These are phyloP conservation scores for Teratosphaeria viscida DNA, from an alignment of 2,329 filamentous ascomycete species.

Conservation along the genomic window DNA sequence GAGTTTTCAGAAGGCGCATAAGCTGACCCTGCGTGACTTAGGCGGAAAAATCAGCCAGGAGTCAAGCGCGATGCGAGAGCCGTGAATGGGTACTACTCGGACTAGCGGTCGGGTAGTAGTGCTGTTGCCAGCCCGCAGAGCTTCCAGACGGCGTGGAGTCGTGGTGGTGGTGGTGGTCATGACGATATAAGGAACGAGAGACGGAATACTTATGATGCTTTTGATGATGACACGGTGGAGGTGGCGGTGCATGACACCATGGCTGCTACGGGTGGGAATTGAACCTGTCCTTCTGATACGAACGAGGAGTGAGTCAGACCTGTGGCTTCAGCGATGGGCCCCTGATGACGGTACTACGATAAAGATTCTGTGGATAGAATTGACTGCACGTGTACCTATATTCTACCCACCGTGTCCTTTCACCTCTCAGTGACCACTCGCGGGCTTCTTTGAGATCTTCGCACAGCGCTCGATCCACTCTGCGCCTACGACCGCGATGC, in stretches of 20 bases:
- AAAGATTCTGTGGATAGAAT: not conserved
- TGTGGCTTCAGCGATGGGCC: too few species aligned
- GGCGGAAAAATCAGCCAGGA: not conserved
- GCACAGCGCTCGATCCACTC: conserved; percentile 44
- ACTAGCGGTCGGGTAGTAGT: conserved; percentile 1
- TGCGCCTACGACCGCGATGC: conserved; percentile 33
- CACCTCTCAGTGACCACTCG: conserved; percentile 33
- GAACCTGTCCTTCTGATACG: not conserved
- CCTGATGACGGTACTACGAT: not conserved
- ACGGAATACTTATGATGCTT: not conserved
- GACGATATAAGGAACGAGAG: not conserved
- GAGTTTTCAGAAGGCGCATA: not conserved
- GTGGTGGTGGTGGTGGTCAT: not conserved
- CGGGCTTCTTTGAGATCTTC: conserved; percentile 36
- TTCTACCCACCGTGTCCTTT: not conserved
- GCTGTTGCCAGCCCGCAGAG: not conserved
- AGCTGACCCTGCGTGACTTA: not conserved
- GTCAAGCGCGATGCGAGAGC: not conserved
- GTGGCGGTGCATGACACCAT: not conserved
- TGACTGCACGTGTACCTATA: not conserved
- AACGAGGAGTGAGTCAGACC: not conserved
- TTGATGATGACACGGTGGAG: not conserved
- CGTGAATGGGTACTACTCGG: not conserved
- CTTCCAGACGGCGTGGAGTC: not conserved
- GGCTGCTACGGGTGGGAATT: not conserved